Evolutionary conservation across 75 land plant genomes (phyloP), one percentile per base, ranked within the genome.

Genomic region (Chamaecyparis obtusa): DNA sequence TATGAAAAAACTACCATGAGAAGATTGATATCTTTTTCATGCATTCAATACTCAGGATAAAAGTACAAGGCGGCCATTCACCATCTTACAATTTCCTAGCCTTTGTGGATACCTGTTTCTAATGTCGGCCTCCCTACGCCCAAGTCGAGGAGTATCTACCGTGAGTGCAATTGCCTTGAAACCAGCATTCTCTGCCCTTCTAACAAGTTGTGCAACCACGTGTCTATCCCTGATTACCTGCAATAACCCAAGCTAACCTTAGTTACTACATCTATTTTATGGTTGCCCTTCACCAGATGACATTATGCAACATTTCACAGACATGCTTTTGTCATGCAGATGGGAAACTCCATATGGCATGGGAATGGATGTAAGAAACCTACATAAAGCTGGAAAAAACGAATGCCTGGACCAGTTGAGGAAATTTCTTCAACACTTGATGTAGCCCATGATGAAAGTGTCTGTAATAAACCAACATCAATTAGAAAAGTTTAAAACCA

Each of bases 161-260:
- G 99, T 97, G 27, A 97, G 94, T 57, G 92, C 97, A 88, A 97
- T 96, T n/a, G 99, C 99, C 86, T 91, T 94, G 87, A 95, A 97
- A 7, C 99, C 99, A 35, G 99, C 96, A 64, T 88, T 90, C 88
- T 97, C 99, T 83, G 99, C 99, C 88, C 99, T 92, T 49, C 95
- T 93, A 30, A 97, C 97, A 84, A 97, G 92, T 86, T 97, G 97
- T 39, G 90, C 92, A 85, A 94, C 97, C 51, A 93, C 94, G 87
- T 94, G 89, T 86, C 99, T 89, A 88, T 97, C 96, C 92, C 92
- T 97, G 93, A 88, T 91, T 17, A 97, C 97, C 97, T 95, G 72
- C 60, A 19, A 27, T 46, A 81, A 43, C 4, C 49, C 41, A 43
- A 46, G 35, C 10, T 72, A 80, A 44, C 13, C 33, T n/a, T 27